Base-by-base conservation (phyloP, 2,329 filamentous ascomycete species). In the Juglanconis juglandina region DNA sequence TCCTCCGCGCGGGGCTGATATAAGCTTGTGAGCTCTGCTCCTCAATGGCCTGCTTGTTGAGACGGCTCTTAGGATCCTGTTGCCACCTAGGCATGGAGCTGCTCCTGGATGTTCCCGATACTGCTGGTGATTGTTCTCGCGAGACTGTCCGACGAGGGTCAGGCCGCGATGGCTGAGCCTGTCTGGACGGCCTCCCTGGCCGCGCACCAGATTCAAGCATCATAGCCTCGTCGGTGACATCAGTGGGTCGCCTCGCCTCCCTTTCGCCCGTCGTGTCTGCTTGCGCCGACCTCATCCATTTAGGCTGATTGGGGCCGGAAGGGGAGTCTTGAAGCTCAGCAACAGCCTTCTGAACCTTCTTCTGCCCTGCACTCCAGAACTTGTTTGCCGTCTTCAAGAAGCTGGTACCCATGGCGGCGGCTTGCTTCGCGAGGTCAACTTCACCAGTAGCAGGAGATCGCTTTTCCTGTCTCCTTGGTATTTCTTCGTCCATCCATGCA, bases 321-420 rank as follows among this genome's bases (percentile, higher is more conserved):
- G 87, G 88, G 47, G 83, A 82, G 64, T 85, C 81, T 66, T 89
- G 85, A 61, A 98, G 90, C 14, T 99, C 95, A 8, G 92, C 87
- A 39, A 98, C 90, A 4, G 92, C 94, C 73, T 95, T 92, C 69
- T 96, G 92, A 60, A 98, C 85, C 71, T 91, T 93, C 75, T 96
- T 99, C 70, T 93, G 91, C 0, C 94, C 88, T 3, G 90, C 91
- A 72, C 96, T 99, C 95, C 95, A 99, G 0, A 98, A 77, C 1
- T 91, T 94, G 66, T 96, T 96, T 2, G 95, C 95, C 3, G 93
- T 95, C 73, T 99, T 99, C 73, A 98, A 87, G 11, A 99, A 75
- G 63, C 84, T 96, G 49, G 79, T 91, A 0, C 95, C 91, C 69
- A 98, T 81, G 39, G 93, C 89, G 5, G 91, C 87, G 2, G 94